A percentile compares a stretch with the other conserved stretches of the same genome.
These are phyloP conservation scores for Sabuloglossum arenarium DNA, from an alignment of 495 filamentous ascomycete species.

Conservation along the genomic window DNA sequence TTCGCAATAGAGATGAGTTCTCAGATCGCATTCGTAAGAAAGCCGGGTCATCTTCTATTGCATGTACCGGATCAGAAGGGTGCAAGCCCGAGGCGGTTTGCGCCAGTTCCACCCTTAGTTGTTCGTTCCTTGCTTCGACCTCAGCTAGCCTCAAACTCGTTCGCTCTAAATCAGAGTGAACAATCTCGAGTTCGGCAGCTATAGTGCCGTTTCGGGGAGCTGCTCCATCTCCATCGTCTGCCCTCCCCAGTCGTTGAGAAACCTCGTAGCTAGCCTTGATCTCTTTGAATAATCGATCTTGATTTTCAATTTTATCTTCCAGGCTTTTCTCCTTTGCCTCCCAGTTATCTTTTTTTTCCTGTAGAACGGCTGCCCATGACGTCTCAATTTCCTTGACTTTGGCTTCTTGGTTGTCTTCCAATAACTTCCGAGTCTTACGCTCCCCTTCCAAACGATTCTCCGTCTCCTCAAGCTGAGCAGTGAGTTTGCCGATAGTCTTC, in stretches of 20 bases:
- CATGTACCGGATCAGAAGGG: slow-evolving; percentile 25
- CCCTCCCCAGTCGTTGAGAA: slow-evolving; percentile 62
- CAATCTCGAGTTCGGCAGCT: slow-evolving; percentile 82
- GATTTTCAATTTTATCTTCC: slow-evolving; percentile 84
- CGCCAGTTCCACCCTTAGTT: slow-evolving; percentile 72
- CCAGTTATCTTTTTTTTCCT: slow-evolving; percentile 94
- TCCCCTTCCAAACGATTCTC: slow-evolving; percentile 58
- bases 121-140: slow-evolving; percentile 86
- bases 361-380: slow-evolving; percentile 80
- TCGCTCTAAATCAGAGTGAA: slow-evolving; percentile 75
- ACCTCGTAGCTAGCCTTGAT: slow-evolving; percentile 96
- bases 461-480: slow-evolving; percentile 74
- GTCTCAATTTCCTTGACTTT: slow-evolving; percentile 71
- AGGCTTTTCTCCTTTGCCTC: slow-evolving; percentile 78
- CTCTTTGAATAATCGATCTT: slow-evolving; percentile 80
- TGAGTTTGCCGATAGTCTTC: slow-evolving; percentile 55
- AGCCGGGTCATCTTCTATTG: slow-evolving; percentile 64
- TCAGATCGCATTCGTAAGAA: slow-evolving; percentile 76
- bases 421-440: slow-evolving; percentile 41
- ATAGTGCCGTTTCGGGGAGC: slow-evolving; percentile 36
- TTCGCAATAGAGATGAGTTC: slow-evolving; percentile 73
- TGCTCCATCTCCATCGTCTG: slow-evolving; percentile 35
- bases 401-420: slow-evolving; percentile 56
- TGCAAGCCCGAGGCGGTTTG: slow-evolving; percentile 62
- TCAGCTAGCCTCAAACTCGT: slow-evolving; percentile 75